Conservation (phyloP, 106 monocot species). For the Allium sativum region DNA sequence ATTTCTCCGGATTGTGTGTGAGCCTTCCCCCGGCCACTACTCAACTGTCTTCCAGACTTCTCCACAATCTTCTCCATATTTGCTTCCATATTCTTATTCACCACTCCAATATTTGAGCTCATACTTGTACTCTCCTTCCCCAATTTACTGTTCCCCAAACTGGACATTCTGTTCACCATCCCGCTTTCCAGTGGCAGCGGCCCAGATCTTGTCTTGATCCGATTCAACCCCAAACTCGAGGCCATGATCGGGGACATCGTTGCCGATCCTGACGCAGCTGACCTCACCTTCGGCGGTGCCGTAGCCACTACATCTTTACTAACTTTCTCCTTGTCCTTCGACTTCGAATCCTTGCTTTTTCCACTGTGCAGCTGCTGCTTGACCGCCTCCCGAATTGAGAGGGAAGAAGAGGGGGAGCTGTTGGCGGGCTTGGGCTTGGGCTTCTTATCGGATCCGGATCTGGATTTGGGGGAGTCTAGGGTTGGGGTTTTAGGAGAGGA, state of each 20-base stretch:
- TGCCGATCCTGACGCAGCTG: constrained; percentile 3
- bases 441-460: constrained; percentile 39
- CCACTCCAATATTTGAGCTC: not conserved
- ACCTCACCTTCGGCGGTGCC: constrained; percentile 33
- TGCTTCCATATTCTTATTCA: constrained; percentile 43
- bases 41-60: constrained; percentile 20
- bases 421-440: constrained; percentile 47
- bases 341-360: constrained; percentile 12
- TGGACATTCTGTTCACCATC: constrained; percentile 27
- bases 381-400: constrained; percentile 10
- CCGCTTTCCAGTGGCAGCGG: constrained; percentile 71
- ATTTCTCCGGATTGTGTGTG: too few relatives aligned
- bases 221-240: constrained; percentile 77
- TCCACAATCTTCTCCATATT: constrained; percentile 33
- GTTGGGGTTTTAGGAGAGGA: constrained; percentile 59
- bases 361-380: constrained; percentile 14
- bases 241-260: constrained; percentile 65
- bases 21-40: not conserved
- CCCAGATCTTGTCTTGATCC: constrained; percentile 98
- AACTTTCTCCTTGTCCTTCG: constrained; percentile 11
- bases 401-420: constrained; percentile 15
- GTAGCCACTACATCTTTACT: constrained; percentile 9
- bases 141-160: constrained; percentile 49
- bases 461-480: constrained; percentile 19
- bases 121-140: constrained; percentile 21